Percentiles rank a stretch among this genome's conserved stretches.
phyloP scores from a whole-genome alignment of 805 yeast species.

The Candida jianshihensis region DNA sequence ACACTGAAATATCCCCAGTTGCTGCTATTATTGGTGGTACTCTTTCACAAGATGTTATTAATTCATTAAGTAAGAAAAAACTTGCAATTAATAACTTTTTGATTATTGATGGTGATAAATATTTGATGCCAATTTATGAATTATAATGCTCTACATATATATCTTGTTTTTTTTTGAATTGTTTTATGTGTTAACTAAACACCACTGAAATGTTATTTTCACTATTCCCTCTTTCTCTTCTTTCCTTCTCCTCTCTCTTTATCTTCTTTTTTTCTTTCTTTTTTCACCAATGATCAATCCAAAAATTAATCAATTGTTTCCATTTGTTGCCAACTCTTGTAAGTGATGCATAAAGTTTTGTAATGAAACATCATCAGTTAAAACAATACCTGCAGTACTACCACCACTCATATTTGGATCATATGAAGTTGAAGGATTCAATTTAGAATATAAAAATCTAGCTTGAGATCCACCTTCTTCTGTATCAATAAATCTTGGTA shows the following conservation, averaged over 20 bases:
- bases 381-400: slow-evolving; percentile 31
- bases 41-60: slow-evolving; percentile 84
- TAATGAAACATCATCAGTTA: slow-evolving; percentile 56
- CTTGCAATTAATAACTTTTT: slow-evolving; percentile 78
- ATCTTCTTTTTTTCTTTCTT: neutral
- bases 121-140: slow-evolving; percentile 72
- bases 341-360: slow-evolving; percentile 41
- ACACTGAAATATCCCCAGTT: slow-evolving; percentile 70
- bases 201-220: neutral
- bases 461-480: slow-evolving; percentile 77
- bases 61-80: slow-evolving; percentile 67
- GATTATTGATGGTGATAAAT: slow-evolving; percentile 63
- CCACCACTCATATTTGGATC: slow-evolving; percentile 30
- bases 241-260: neutral
- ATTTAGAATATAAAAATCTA: slow-evolving; percentile 59
- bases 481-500: slow-evolving; percentile 66
- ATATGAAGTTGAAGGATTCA: slow-evolving; percentile 60
- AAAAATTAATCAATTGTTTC: slow-evolving; percentile 6
- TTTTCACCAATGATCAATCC: neutral
- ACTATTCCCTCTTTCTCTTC: neutral
- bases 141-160: too few species aligned
- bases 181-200: neutral
- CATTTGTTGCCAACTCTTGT: slow-evolving; percentile 3
- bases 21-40: slow-evolving; percentile 88
- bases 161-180: too few species aligned